Base-by-base conservation (phyloP, 2,329 filamentous ascomycete species). In the Fusarium lyarnte region DNA sequence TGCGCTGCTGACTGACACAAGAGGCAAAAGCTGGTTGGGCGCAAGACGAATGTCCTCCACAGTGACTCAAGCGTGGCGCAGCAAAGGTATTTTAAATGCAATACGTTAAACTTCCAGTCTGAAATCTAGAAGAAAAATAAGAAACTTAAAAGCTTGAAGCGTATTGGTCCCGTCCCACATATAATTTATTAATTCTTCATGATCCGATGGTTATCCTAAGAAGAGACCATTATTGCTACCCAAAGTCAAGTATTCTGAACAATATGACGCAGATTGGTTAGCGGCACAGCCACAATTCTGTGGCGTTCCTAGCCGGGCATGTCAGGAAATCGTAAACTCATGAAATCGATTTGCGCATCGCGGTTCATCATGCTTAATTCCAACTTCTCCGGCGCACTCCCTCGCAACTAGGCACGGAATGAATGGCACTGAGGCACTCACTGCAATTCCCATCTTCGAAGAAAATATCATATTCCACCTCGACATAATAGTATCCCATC, bases 1-100 rank as follows among this genome's bases (percentile, higher is more conserved):
- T 41, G 45, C 65, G 60, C 49, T 59, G 68, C 66, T 70, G 57
- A 66, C 69, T 66, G 74, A 76, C 69, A 67, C n/a, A 27, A 36
- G 49, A 52, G 33, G 23, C 35, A 70, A 59, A 49, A 55, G 61
- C 52, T 68, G 55, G 63, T 65, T 58, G 55, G 58, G 59, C 57
- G 51, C 21, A 67, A 61, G 46, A 23, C 46, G 66, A 41, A 63
- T 63, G 19, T 52, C 45, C 63, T 35, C 58, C 54, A 54, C 41
- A 49, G 57, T 70, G 66, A 70, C 69, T 73, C 66, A 63, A 68
- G 49, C 54, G 58, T 70, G 66, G 70, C 66, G 70, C 35, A 19
- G 70, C 31, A 19, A 33, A 31, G 45, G 21, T 66, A 49, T 57
- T 66, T 36, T 19, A 14, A 17, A 13, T 23, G 19, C 51, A 66